Evolutionary conservation across 1,284 basidiomycete genomes (phyloP), one percentile per base, ranked within the genome.

Genomic region (Vanrija sp.): DNA sequence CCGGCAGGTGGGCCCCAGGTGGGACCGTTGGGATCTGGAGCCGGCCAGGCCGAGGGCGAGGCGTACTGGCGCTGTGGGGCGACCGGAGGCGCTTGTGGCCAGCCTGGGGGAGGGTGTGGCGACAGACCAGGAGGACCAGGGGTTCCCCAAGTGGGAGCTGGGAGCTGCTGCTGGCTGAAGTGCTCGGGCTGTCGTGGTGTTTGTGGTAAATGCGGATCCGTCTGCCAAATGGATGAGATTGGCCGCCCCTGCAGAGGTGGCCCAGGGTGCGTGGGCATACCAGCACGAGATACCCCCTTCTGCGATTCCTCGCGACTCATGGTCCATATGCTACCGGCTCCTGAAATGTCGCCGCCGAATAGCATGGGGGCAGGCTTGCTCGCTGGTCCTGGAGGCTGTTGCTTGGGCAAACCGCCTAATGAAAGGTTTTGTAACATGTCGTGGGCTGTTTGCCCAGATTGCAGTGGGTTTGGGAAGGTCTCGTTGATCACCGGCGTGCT

Each of bases 261-360:
- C 1, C 18, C 23, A 43, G 18, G 42, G 9, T 43, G 42, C 4
- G 34, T 5, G 4, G 34, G 34, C 2, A 10, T 6, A 28, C 10
- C 8, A 29, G 51, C 46, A 14, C 62, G 52, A 43, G 60, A 57
- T 15, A 40, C 43, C 10, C 69, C 67, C 49, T 65, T 60, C 26
- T 63, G 63, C 28, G 62, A 65, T 45, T 68, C 66, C 43, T 68
- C 67, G 6, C 68, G 53, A 15, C 62, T 65, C 66, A 71, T 68
- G 5, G 64, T 61, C 69, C 69, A 71, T 38, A 71, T 71, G 14
- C 61, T 66, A 3, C 60, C 63, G 1, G 54, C 50, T 8, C 52
- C 51, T n/a, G 43, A 50, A 10, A 38, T 42, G 50, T 54, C 58
- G n/a, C 55, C 61, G 28, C 61, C 61, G 49, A 68, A 68, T 15